Evolutionary conservation across 257 asterid genomes (phyloP), one percentile per base, ranked within the genome.

Genomic region (Eustoma russellianum): DNA sequence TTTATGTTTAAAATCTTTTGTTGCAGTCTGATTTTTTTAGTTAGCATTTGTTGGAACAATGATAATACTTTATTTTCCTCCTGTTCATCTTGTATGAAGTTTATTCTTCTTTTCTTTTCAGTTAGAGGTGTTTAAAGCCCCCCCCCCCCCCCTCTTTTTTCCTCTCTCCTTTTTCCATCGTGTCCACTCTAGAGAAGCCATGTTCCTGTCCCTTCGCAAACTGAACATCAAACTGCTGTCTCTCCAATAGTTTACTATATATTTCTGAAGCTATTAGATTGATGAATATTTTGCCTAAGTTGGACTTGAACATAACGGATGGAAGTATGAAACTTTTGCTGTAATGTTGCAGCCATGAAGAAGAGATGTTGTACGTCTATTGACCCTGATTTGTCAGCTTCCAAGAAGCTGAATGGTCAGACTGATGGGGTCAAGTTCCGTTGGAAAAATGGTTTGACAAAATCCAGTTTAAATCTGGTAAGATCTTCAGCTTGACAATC

Each of bases 401-500:
- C 70, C 47, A 70, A 60, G 66, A 82, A 78, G 74, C 66, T 44
- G 54, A 66, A 44, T 49, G 77, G 46, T n/a, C 61, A 30, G 57
- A 58, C 67, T n/a, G n/a, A n/a, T n/a, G 79, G 66, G 64, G 74
- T 45, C 57, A 69, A 66, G 41, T 60, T 67, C 6, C 60, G 12
- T 33, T 56, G 68, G 52, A 81, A 63, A 55, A 58, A 61, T 16
- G 69, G 74, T 43, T 60, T 46, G 41, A 64, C 68, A 76, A 83
- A 77, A 77, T 66, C 76, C 60, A 83, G 77, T 61, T 63, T 52
- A 66, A 85, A 70, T 18, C 68, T 10, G 93, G 95, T 84, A 60
- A 58, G 73, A 45, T 33, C 40, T 24, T 24, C 30, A 24, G 28
- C 28, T 19, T 24, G 30, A 15, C 44, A 56, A 57, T 52, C 48